A percentile compares a stretch with the other conserved stretches of the same genome.
Evolutionary conservation across 176 grass and related monocot species (phyloP).

Genomic region (Aegilops tauschii): DNA sequence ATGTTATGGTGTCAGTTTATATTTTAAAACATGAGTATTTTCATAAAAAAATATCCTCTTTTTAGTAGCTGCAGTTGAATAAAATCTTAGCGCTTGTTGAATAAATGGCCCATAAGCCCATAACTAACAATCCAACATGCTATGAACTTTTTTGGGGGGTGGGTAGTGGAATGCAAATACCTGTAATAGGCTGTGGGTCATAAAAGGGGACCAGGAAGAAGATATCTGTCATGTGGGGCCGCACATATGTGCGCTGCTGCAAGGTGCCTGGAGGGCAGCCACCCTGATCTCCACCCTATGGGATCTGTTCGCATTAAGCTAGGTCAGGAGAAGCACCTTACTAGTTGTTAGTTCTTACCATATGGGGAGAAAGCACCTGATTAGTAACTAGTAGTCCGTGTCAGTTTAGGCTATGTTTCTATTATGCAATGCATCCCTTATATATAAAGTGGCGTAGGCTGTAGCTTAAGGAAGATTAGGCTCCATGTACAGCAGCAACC

Average conservation of each 20-base stretch:
- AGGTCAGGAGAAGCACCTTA: no score
- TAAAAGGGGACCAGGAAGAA: not conserved
- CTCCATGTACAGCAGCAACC: not conserved
- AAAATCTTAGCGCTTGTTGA: not conserved
- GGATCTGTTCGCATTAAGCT: no score
- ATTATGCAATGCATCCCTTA: not conserved
- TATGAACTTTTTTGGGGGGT: not conserved
- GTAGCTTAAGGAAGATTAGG: not conserved
- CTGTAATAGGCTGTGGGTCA: not conserved
- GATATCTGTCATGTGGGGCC: not conserved
- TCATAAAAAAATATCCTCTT: not conserved
- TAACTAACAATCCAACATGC: not conserved
- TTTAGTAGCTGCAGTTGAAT: not conserved
- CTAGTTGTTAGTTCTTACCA: no score
- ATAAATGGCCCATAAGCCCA: not conserved
- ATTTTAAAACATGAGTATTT: not conserved
- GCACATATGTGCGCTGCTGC: not conserved
- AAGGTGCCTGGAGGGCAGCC: not conserved
- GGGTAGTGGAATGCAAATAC: not conserved
- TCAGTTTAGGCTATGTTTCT: not conserved
- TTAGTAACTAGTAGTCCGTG: not conserved
- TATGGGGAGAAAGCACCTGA: no score
- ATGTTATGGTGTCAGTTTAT: not conserved
- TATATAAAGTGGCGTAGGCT: not conserved
- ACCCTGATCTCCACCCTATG: not conserved